Evolutionary conservation across 768 basidiomycete genomes (phyloP).

Genomic region (Amanita fuliginea): DNA sequence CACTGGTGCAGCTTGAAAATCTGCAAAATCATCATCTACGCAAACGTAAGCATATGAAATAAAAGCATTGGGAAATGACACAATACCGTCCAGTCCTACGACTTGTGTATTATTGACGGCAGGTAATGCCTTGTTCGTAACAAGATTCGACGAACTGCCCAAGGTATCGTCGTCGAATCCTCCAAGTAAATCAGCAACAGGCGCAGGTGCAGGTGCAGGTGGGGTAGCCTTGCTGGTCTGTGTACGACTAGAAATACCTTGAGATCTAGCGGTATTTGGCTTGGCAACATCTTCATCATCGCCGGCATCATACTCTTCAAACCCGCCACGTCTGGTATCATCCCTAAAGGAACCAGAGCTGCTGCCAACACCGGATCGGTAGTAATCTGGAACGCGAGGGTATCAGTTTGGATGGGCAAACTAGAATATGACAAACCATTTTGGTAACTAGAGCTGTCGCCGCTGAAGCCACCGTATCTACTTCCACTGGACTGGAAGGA

Average conservation of each 20-base stretch:
- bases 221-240: slow-evolving; percentile 28
- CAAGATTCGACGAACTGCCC: slow-evolving; percentile 15
- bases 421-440: slow-evolving; percentile 15
- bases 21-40: slow-evolving; percentile 77
- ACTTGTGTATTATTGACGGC: slow-evolving; percentile 21
- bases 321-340: slow-evolving; percentile 38
- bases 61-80: background rate
- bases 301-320: slow-evolving; percentile 95
- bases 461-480: slow-evolving; percentile 31
- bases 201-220: slow-evolving; percentile 27
- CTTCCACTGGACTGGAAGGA: slow-evolving; percentile 32
- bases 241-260: slow-evolving; percentile 15
- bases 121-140: slow-evolving; percentile 47
- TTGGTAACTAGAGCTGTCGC: slow-evolving; percentile 23
- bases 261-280: slow-evolving; percentile 20
- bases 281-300: slow-evolving; percentile 56
- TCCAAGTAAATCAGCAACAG: slow-evolving; percentile 66
- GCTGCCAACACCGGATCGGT: slow-evolving; percentile 19
- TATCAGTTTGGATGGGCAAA: slow-evolving; percentile 1
- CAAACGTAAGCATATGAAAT: slow-evolving; percentile 6
- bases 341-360: slow-evolving; percentile 48
- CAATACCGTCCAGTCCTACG: slow-evolving; percentile 32
- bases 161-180: slow-evolving; percentile 64
- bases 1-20: slow-evolving; percentile 70
- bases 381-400: slow-evolving; percentile 13